These are phyloP conservation scores for Diaporthe australafricana DNA, from an alignment of 2,329 filamentous ascomycete genomes.

Conservation along the genomic window DNA sequence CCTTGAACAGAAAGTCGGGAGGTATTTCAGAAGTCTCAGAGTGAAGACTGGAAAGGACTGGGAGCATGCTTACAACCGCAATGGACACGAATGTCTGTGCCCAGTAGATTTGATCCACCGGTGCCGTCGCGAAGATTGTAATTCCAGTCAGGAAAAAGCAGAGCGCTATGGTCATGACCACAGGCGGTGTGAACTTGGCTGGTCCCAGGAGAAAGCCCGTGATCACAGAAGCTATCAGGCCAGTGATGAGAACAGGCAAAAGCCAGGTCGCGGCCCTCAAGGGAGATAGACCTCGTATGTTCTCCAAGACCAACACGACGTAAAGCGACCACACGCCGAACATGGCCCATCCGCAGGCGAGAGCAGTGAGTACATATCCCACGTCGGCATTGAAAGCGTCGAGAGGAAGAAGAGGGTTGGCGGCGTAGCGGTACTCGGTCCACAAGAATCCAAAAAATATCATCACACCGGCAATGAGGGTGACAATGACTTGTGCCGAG, in stretches of 20 bases:
- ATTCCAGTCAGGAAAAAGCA: slow-evolving; percentile 42
- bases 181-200: slow-evolving; percentile 42
- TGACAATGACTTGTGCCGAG: slow-evolving; percentile 60
- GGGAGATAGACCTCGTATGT: slow-evolving; percentile 46
- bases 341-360: slow-evolving; percentile 64
- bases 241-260: slow-evolving; percentile 43
- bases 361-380: slow-evolving; percentile 66
- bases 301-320: slow-evolving; percentile 60
- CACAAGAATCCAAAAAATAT: slow-evolving; percentile 62
- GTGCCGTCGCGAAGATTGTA: slow-evolving; percentile 47
- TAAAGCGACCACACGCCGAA: slow-evolving; percentile 69
- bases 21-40: background rate
- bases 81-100: slow-evolving; percentile 61
- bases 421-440: slow-evolving; percentile 58
- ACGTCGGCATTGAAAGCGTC: slow-evolving; percentile 59
- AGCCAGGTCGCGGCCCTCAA: slow-evolving; percentile 49
- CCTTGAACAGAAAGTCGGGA: background rate
- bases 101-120: slow-evolving; percentile 64
- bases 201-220: slow-evolving; percentile 48
- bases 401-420: slow-evolving; percentile 69
- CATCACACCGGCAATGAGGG: slow-evolving; percentile 63
- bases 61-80: slow-evolving; percentile 45
- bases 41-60: background rate
- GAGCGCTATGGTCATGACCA: slow-evolving; percentile 43
- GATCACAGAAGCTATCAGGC: slow-evolving; percentile 47